Percentiles rank a stretch among this genome's conserved stretches.
These are phyloP conservation scores for Lactarius vividus DNA, from an alignment of 768 basidiomycete species.

Conservation along the genomic window DNA sequence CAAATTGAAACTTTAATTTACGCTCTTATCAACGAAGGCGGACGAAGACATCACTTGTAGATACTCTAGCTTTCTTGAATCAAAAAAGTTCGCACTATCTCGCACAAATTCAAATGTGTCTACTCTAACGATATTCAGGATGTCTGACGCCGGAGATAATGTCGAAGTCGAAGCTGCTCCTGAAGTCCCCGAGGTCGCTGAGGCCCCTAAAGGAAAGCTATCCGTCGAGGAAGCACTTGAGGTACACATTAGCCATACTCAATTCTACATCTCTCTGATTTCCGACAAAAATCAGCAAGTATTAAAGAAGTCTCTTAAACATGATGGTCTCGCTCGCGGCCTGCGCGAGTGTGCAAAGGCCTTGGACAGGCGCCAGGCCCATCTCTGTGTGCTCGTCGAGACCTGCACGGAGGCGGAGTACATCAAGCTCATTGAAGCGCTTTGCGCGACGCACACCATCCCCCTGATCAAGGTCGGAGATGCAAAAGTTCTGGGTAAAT, in stretches of 20 bases:
- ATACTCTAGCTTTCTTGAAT: slow-evolving; percentile 19
- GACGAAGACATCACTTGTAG: slow-evolving; percentile 74
- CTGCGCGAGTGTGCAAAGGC: slow-evolving; percentile 98
- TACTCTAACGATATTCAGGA: slow-evolving; percentile 42
- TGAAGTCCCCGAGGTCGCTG: slow-evolving; percentile 73
- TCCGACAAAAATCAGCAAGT: slow-evolving; percentile 66
- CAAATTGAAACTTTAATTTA: slow-evolving; percentile 53
- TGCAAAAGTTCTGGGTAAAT: slow-evolving; percentile 95
- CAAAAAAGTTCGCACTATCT: slow-evolving; percentile 31
- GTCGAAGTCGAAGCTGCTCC: slow-evolving; percentile 58
- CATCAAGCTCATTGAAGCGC: slow-evolving; percentile 99
- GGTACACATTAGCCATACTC: slow-evolving; percentile 40
- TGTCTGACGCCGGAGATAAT: slow-evolving; percentile 96
- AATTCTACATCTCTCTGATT: not conserved
- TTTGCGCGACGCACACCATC: slow-evolving; percentile 99
- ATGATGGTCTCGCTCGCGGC: slow-evolving; percentile 97
- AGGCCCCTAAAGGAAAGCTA: slow-evolving; percentile 93
- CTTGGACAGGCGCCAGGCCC: slow-evolving; percentile 97
- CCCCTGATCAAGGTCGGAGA: slow-evolving; percentile 99
- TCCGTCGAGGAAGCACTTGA: slow-evolving; percentile 94
- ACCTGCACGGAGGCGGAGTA: slow-evolving; percentile 99
- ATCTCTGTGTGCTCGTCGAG: slow-evolving; percentile 98
- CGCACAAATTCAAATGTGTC: not conserved
- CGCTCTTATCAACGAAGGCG: slow-evolving; percentile 90
- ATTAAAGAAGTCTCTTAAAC: slow-evolving; percentile 96